phyloP scores from a whole-genome alignment of 2,329 filamentous ascomycete genomes.

The Seiridium cupressi region DNA sequence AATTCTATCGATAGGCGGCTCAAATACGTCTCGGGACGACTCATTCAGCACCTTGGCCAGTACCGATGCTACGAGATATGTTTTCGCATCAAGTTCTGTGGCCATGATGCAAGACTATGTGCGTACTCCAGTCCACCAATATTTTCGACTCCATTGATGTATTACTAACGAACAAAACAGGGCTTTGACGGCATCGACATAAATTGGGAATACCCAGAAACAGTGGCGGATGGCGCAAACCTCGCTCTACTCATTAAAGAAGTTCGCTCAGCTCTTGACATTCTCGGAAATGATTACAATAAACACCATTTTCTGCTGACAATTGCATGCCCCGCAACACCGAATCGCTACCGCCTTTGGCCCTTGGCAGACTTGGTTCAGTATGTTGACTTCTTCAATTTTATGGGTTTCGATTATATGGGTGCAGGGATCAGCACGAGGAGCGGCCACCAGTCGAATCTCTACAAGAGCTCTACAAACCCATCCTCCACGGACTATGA shows the following conservation, averaged over 20 bases:
- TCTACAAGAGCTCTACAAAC: neutral
- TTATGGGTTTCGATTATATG: neutral
- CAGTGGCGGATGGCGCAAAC: neutral
- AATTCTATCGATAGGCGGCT: neutral
- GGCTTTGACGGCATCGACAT: constrained; percentile 2
- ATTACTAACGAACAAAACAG: neutral
- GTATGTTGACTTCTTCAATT: neutral
- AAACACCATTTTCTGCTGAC: neutral
- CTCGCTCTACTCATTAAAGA: neutral
- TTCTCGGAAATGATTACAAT: neutral
- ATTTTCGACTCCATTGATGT: rapidly evolving
- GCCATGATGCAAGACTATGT: constrained; percentile 1
- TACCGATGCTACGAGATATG: neutral
- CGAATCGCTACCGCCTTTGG: neutral
- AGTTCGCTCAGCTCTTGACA: neutral
- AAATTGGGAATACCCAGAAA: neutral
- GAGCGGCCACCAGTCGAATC: neutral
- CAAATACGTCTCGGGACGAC: neutral
- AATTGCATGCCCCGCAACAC: neutral
- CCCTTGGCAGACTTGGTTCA: neutral
- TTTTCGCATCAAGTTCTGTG: neutral
- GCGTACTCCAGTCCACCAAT: neutral
- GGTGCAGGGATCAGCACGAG: neutral
- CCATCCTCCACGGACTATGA: neutral
- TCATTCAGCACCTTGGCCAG: neutral